Conservation (phyloP, 345 rosid species). For the Firmiana major region DNA sequence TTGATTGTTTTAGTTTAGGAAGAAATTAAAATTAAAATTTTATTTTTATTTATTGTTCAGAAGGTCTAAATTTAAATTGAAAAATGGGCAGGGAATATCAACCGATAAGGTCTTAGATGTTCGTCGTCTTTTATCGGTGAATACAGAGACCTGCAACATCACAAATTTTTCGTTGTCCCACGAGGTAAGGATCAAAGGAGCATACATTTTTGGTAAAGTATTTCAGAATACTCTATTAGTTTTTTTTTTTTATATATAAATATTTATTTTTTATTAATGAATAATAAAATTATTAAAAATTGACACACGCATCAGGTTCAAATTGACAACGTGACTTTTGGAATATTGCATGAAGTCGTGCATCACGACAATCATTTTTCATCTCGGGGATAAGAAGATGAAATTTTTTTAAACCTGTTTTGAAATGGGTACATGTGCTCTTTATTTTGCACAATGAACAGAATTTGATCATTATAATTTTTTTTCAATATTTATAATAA, state of each 20-base stretch:
- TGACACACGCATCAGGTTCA: background rate
- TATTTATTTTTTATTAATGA: background rate
- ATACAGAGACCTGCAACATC: slow-evolving; percentile 65
- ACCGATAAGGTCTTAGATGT: slow-evolving; percentile 95
- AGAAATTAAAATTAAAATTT: background rate
- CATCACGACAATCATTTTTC: background rate
- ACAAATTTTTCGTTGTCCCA: slow-evolving; percentile 78
- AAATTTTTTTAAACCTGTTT: too few species aligned
- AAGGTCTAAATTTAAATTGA: slow-evolving; percentile 14
- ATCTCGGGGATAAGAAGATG: too few species aligned
- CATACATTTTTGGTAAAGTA: background rate
- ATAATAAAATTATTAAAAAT: background rate
- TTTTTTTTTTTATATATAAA: background rate
- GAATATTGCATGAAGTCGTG: background rate
- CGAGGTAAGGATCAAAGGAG: slow-evolving; percentile 48
- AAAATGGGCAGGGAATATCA: slow-evolving; percentile 73
- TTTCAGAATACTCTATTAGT: background rate
- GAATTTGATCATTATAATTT: too few species aligned
- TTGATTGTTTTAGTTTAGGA: background rate
- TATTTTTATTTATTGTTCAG: background rate
- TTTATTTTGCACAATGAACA: background rate
- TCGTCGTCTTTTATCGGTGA: slow-evolving; percentile 74
- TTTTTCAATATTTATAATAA: background rate
- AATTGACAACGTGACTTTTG: background rate
- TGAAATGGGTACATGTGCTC: background rate